Base-by-base conservation (phyloP, 1,284 basidiomycete genomes). In the Exobasidium cylindrosporum region DNA sequence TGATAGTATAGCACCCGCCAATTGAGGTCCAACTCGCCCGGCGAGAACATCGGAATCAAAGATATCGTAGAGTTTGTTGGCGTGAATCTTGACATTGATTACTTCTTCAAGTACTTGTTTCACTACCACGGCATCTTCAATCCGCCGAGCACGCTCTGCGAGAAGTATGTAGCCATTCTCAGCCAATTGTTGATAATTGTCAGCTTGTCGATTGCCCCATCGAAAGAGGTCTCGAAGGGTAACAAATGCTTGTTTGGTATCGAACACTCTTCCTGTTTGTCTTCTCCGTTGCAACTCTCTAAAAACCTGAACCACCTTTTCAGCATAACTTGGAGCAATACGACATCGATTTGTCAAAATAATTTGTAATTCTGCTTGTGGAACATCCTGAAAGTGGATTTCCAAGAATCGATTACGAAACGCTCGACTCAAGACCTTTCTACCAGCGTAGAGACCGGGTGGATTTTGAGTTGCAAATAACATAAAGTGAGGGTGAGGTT, bases 391-490 rank as follows among this genome's bases (percentile, higher is more conserved):
- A 77, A 98, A 98, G 80, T 98, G 94, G 35, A 98, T 90, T 81
- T 99, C 96, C 14, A 99, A 85, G 82, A 98, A 98, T n/a, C 96
- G 90, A 81, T 96, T 97, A 32, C 96, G 87, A 83, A 98, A 97
- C 0, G 96, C 96, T 32, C 96, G 87, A 2, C 95, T 97, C 11
- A 98, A 83, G 3, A 97, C 86, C 80, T 99, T 99, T 67, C 96
- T 86, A 4, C 96, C 96, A 1, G 90, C 95, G 77, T 98, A 98
- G n/a, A 97, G 82, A 1, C 95, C 95, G 0, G 96, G 91, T 14
- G 96, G 96, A 78, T 99, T 98, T 80, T 98, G 96, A 0, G 96
- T 97, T 0, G 95, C 95, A 75, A 97, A 99, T 6, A 99, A 86
- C 88, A 97, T 93, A 82, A 98, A 99, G 80, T 92, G 88, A 1